Evolutionary conservation across 768 basidiomycete genomes (phyloP).

Genomic region (Boletellus ananiceps): DNA sequence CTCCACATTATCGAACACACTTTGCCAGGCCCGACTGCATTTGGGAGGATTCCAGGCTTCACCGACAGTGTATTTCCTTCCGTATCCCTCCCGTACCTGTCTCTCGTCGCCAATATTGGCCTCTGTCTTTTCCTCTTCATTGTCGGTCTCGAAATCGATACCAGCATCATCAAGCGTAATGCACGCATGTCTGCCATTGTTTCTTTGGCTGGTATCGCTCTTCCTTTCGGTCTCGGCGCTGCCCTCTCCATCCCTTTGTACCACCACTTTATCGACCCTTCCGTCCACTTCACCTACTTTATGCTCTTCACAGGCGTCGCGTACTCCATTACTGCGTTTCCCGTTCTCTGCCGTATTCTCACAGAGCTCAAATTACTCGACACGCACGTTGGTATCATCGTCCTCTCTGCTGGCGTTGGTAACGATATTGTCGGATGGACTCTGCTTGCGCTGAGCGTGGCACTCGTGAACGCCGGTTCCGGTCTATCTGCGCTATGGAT

Average conservation of each 20-base stretch:
- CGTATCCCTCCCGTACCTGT: conserved; percentile 68
- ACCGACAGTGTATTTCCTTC: conserved; percentile 79
- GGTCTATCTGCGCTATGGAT: conserved; percentile 86
- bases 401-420: conserved; percentile 88
- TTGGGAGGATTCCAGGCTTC: conserved; percentile 86
- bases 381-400: conserved; percentile 88
- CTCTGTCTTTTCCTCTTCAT: conserved; percentile 87
- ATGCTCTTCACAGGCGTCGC: conserved; percentile 94
- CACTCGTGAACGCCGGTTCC: conserved; percentile 82
- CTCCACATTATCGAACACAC: background rate
- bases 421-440: conserved; percentile 88
- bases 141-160: conserved; percentile 90
- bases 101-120: conserved; percentile 85
- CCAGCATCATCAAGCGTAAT: conserved; percentile 71
- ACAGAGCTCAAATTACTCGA: conserved; percentile 89
- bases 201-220: conserved; percentile 74
- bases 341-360: conserved; percentile 81
- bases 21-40: conserved; percentile 42
- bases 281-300: conserved; percentile 78
- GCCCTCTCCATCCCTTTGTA: conserved; percentile 56
- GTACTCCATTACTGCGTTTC: conserved; percentile 84
- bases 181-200: conserved; percentile 63
- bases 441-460: conserved; percentile 84
- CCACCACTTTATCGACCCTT: conserved; percentile 55
- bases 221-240: conserved; percentile 87